phyloP scores from a whole-genome alignment of 139 green algal genomes.

The Eudorina sp. region DNA sequence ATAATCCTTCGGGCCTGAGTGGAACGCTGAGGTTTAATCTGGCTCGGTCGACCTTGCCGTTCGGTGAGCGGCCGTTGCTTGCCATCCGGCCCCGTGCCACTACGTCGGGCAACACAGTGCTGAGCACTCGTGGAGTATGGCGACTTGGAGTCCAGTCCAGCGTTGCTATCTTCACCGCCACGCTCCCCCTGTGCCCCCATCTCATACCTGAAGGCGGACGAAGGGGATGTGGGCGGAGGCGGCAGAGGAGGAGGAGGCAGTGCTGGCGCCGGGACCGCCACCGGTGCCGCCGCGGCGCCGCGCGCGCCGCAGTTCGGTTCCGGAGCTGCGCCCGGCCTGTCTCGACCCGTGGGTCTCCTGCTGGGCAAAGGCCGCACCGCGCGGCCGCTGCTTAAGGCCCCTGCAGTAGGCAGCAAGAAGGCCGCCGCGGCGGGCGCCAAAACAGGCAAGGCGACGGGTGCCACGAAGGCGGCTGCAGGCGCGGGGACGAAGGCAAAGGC shows the following conservation, averaged over 20 bases:
- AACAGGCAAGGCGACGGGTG: neutral
- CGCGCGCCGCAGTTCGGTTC: neutral
- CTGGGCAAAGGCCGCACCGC: neutral
- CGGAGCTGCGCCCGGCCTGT: neutral
- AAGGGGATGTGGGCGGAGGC: neutral
- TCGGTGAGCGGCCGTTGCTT: too few relatives aligned
- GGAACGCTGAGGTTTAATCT: too few relatives aligned
- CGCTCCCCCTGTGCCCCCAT: too few relatives aligned
- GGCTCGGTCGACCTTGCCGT: too few relatives aligned
- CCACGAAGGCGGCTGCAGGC: neutral
- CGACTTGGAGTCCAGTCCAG: too few relatives aligned
- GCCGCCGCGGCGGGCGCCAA: neutral
- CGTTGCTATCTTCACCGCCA: too few relatives aligned
- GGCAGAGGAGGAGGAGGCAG: neutral
- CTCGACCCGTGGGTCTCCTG: slow-evolving; percentile 1
- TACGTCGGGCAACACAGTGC: too few relatives aligned
- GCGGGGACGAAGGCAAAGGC: neutral
- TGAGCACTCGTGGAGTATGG: too few relatives aligned
- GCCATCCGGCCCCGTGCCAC: too few relatives aligned
- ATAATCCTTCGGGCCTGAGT: too few relatives aligned
- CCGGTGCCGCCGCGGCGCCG: neutral
- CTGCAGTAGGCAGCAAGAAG: neutral
- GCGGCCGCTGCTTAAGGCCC: neutral
- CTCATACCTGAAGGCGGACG: too few relatives aligned
- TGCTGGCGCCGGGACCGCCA: neutral